Evolutionary conservation across 805 yeast genomes (phyloP), one percentile per base, ranked within the genome.

Genomic region (Nakazawaea ernobii): DNA sequence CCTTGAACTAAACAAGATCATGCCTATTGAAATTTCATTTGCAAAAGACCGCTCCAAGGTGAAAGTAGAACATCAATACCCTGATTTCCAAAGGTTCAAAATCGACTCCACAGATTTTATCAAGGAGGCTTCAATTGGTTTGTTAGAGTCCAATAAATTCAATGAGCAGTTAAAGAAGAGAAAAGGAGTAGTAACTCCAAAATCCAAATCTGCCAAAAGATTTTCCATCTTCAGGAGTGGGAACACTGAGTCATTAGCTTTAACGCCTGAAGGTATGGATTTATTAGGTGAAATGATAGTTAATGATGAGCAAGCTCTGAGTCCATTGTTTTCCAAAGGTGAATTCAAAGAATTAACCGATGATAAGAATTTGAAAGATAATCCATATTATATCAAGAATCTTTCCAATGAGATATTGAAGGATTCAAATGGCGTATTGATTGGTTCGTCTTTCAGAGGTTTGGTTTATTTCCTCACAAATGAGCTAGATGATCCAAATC

Each of bases 361-460:
- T n/a, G 44, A 32, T 13, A 15, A 14, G 2, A 26, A 47, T 20
- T 17, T 46, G 28, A 36, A 35, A 10, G 54, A 53, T 27, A 40
- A 45, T 20, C 43, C 48, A 9, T 49, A 46, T 20, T 43, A 45
- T 27, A 35, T 39, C 26, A 44, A 48, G 32, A 48, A 43, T 29
- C 10, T 43, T 10, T 14, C 32, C 45, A 55, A 60, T 14, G 89
- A 85, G 56, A 63, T 82, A 15, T 59, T 79, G 39, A 69, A 75
- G 39, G 81, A 77, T 53, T 59, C 68, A 4, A 73, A 73, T 35
- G 80, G 79, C 1, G 72, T 70, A 43, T 60, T 85, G 20, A 59
- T 82, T 39, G 92, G 91, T 11, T 84, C 86, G 2, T 82, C 91
- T 0, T 82, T 85, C 60, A 76, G 80, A 53, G 86, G 88, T 0